These are phyloP conservation scores for Podospora pseudocomata DNA, from an alignment of 495 filamentous ascomycete genomes.

Conservation along the genomic window DNA sequence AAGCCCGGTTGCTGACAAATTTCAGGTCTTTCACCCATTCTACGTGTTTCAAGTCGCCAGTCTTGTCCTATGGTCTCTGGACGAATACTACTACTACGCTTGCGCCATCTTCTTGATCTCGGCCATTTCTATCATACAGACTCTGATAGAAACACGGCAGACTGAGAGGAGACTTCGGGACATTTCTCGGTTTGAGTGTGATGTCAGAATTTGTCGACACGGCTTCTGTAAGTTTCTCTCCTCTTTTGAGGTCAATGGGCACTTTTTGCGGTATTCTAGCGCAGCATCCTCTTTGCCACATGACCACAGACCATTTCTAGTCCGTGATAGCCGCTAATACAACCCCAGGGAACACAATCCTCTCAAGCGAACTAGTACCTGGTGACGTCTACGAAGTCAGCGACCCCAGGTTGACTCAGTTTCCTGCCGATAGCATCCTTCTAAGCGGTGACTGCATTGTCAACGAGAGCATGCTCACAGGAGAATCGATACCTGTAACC, in stretches of 20 bases:
- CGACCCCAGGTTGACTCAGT: slow-evolving; percentile 88
- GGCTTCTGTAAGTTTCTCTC: slow-evolving; percentile 75
- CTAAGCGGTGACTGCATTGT: slow-evolving; percentile 96
- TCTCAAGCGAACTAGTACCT: slow-evolving; percentile 84
- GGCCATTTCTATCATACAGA: slow-evolving; percentile 81
- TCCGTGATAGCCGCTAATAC: not conserved
- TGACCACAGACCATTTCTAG: no score
- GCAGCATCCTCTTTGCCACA: no score
- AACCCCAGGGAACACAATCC: slow-evolving; percentile 70
- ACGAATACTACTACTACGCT: slow-evolving; percentile 97
- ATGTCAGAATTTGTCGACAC: slow-evolving; percentile 86
- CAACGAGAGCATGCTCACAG: slow-evolving; percentile 99
- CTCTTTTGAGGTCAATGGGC: no score
- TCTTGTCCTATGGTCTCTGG: slow-evolving; percentile 88
- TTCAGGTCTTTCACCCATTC: slow-evolving; percentile 89
- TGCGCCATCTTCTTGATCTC: slow-evolving; percentile 95
- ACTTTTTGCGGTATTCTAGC: no score
- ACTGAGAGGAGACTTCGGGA: slow-evolving; percentile 90
- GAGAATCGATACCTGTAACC: slow-evolving; percentile 94
- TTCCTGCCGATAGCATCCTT: slow-evolving; percentile 90
- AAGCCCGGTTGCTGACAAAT: slow-evolving; percentile 8
- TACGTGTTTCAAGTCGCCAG: slow-evolving; percentile 98
- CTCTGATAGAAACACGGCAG: slow-evolving; percentile 82
- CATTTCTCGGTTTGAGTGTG: slow-evolving; percentile 91
- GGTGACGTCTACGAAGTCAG: slow-evolving; percentile 98